phyloP scores from a whole-genome alignment of 1,139 yeast genomes.

The Hemisphaericaspora xylofermentans region DNA sequence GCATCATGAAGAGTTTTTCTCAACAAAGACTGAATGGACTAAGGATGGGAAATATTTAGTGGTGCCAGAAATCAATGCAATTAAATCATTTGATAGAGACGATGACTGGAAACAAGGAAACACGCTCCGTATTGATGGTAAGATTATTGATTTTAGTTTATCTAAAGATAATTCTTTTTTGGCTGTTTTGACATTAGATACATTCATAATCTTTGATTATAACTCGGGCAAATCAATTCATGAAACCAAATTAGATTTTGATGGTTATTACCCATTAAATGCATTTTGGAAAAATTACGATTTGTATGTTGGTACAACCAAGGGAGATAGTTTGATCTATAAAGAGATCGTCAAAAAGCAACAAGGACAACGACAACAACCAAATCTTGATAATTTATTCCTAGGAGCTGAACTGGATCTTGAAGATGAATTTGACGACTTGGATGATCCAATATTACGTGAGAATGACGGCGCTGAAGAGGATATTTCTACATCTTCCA shows the following conservation, averaged over 20 bases:
- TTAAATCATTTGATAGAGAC: slow-evolving; percentile 38
- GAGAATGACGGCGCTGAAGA: slow-evolving; percentile 18
- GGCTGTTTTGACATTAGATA: slow-evolving; percentile 15
- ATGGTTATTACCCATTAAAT: slow-evolving; percentile 15
- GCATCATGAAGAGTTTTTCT: slow-evolving; percentile 38
- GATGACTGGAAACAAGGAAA: slow-evolving; percentile 22
- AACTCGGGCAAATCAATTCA: slow-evolving; percentile 9
- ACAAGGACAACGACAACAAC: slow-evolving; percentile 12
- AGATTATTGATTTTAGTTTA: slow-evolving; percentile 14
- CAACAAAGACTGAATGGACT: slow-evolving; percentile 38
- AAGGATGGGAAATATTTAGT: slow-evolving; percentile 61
- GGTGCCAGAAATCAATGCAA: slow-evolving; percentile 25
- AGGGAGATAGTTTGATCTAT: slow-evolving; percentile 48
- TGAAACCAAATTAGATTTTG: slow-evolving; percentile 13
- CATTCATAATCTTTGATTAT: slow-evolving; percentile 13
- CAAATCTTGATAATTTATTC: slow-evolving; percentile 21
- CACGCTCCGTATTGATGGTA: slow-evolving; percentile 11
- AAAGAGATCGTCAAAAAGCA: slow-evolving; percentile 24
- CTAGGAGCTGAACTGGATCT: slow-evolving; percentile 28
- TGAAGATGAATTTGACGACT: slow-evolving; percentile 20
- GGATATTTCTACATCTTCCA: slow-evolving; percentile 3
- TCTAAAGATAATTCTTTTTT: slow-evolving; percentile 9
- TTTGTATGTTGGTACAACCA: slow-evolving; percentile 51
- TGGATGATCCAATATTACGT: slow-evolving; percentile 20
- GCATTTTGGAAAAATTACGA: slow-evolving; percentile 15